Evolutionary conservation across 148 eudicot species (phyloP), one percentile per base, ranked within the genome.

Genomic region (Rhododendron molle): DNA sequence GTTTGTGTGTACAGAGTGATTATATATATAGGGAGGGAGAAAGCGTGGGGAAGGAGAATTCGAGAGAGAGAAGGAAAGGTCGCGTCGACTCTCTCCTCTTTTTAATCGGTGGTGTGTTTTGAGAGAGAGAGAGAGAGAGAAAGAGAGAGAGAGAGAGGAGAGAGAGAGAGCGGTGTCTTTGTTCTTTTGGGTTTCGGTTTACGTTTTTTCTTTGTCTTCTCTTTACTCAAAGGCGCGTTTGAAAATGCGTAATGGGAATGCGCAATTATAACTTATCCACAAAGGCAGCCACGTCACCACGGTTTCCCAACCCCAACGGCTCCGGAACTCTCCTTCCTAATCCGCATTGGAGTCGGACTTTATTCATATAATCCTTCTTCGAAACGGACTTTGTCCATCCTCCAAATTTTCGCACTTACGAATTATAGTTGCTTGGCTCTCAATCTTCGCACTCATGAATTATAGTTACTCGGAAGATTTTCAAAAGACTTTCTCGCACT

Each of bases 201-300:
- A 23, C 14, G 50, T 23, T 78, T 46, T 34, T 47, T 14, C 4
- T 14, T 78, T 46, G 26, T 40, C 8, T 20, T 20, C 9, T 7
- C 21, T 40, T 16, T 10, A 49, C 18, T 50, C 8, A 14, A 52
- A 52, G 21, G 40, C n/a, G 82, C 65, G 82, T 80, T 80, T 80
- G 62, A 28, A 28, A 49, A 28, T 32, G 67, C n/a, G 67, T 5
- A 79, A 13, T 49, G 7, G 7, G 20, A 30, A 81, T 56, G 49
- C 8, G 65, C 8, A 3, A 32, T 58, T 38, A 34, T 38, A 34
- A 40, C 44, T 83, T 71, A 83, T 83, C 67, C 44, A 49, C 26
- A 15, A 83, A 83, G 79, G 6, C 5, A 11, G 62, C 11, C 85
- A 83, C 85, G 78, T 83, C 85, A 49, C 49, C 79, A 49, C 79